Evolutionary conservation across 768 basidiomycete species (phyloP).

Genomic region (Leccinellum albellum): DNA sequence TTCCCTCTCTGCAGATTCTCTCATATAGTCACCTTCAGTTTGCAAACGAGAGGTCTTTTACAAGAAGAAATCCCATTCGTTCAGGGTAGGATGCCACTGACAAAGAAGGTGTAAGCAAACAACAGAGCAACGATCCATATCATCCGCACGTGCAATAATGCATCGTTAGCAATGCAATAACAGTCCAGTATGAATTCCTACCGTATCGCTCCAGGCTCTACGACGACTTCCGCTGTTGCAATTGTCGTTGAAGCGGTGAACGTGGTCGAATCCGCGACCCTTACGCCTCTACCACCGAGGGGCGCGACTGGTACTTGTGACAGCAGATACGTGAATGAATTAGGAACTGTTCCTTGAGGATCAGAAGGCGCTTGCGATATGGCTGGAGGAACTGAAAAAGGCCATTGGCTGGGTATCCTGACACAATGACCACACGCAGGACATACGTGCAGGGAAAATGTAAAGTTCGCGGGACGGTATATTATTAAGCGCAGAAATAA

Average conservation of each 20-base stretch:
- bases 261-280: constrained; percentile 51
- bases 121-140: neutral
- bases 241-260: constrained; percentile 50
- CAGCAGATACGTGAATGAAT: constrained; percentile 48
- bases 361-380: constrained; percentile 29
- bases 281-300: constrained; percentile 51
- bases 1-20: constrained; percentile 41
- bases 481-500: constrained; percentile 48
- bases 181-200: constrained; percentile 12
- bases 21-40: neutral
- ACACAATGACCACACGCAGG: neutral
- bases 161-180: neutral
- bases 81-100: constrained; percentile 69
- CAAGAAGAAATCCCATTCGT: constrained; percentile 64
- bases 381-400: constrained; percentile 34
- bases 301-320: constrained; percentile 43
- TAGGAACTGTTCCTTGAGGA: constrained; percentile 38
- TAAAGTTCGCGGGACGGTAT: constrained; percentile 52
- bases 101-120: neutral
- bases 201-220: constrained; percentile 57
- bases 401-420: neutral
- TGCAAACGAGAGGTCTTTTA: constrained; percentile 21
- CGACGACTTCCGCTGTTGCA: constrained; percentile 50
- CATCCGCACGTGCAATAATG: constrained; percentile 41
- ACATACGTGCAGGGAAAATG: constrained; percentile 41